Evolutionary conservation across 495 filamentous ascomycete genomes (phyloP).

Genomic region (Penicillium bovifimosum): DNA sequence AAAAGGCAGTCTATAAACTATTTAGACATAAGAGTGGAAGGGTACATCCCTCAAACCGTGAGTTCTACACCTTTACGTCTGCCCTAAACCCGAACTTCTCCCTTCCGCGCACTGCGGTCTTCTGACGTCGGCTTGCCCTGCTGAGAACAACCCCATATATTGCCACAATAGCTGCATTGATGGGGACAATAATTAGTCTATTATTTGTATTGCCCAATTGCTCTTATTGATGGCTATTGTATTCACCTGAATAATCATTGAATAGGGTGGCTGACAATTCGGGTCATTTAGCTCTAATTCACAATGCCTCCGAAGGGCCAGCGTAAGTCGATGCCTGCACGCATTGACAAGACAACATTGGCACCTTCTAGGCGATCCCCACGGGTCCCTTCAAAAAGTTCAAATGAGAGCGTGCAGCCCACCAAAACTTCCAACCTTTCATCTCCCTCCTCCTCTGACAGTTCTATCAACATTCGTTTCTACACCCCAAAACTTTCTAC

Average conservation of each 20-base stretch:
- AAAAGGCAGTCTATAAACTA: not conserved
- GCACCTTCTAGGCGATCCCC: constrained; percentile 21
- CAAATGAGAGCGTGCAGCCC: not conserved
- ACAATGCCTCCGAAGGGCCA: constrained; percentile 22
- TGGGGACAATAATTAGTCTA: not conserved
- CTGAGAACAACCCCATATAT: not conserved
- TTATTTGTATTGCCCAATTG: not conserved
- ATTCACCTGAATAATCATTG: constrained; percentile 6
- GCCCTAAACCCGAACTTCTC: constrained; percentile 20
- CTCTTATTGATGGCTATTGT: not conserved
- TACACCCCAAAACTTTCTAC: constrained; percentile 11
- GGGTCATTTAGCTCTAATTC: constrained; percentile 8
- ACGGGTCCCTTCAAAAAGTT: constrained; percentile 8
- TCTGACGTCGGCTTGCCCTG: constrained; percentile 16
- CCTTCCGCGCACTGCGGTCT: constrained; percentile 7
- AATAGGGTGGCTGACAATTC: constrained; percentile 8
- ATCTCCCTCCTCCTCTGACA: constrained; percentile 7
- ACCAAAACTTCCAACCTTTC: constrained; percentile 9
- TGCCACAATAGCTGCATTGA: not conserved
- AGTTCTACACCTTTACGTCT: constrained; percentile 8
- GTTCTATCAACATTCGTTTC: constrained; percentile 12
- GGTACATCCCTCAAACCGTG: constrained; percentile 6
- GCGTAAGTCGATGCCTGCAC: constrained; percentile 21
- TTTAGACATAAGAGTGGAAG: constrained; percentile 1
- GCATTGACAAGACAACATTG: constrained; percentile 10